Conservation (phyloP, 169 alveolate genomes). For the Pseudocohnilembus persalinus region DNA sequence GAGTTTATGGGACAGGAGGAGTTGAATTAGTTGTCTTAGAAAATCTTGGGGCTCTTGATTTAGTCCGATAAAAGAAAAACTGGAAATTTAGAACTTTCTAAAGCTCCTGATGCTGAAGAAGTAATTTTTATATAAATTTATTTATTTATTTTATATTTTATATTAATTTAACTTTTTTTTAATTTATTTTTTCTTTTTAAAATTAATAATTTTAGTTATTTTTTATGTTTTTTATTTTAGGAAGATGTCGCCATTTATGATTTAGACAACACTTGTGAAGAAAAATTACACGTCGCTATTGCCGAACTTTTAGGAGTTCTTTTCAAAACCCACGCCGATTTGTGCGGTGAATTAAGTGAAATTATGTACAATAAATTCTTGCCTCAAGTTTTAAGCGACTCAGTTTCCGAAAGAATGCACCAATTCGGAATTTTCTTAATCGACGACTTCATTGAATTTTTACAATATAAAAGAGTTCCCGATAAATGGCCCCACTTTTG, state of each 20-base stretch:
- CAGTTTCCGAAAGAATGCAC: slow-evolving; percentile 58
- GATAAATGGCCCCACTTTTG: slow-evolving; percentile 66
- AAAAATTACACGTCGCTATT: slow-evolving; percentile 74
- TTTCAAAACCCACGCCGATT: slow-evolving; percentile 81
- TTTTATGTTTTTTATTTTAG: not conserved
- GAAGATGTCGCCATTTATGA: slow-evolving; percentile 56
- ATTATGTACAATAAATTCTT: slow-evolving; percentile 63
- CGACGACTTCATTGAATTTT: slow-evolving; percentile 85
- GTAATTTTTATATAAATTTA: slow-evolving; percentile 48
- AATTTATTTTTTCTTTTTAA: no score
- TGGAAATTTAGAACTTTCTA: slow-evolving; percentile 56
- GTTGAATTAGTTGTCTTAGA: slow-evolving; percentile 65
- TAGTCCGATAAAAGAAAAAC: slow-evolving; percentile 64
- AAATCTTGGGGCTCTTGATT: slow-evolving; percentile 54
- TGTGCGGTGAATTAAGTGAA: slow-evolving; percentile 53
- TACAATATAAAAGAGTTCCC: slow-evolving; percentile 63
- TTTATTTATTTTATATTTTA: not conserved
- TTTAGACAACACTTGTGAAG: slow-evolving; percentile 68
- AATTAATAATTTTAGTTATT: no score
- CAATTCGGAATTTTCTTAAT: slow-evolving; percentile 71
- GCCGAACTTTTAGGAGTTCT: slow-evolving; percentile 84
- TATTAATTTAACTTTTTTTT: no score
- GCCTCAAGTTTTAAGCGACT: slow-evolving; percentile 65
- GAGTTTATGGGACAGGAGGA: slow-evolving; percentile 64
- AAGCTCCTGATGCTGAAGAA: slow-evolving; percentile 75